These are phyloP conservation scores for Sporothrix mexicana DNA, from an alignment of 2,329 filamentous ascomycete genomes.

Conservation along the genomic window DNA sequence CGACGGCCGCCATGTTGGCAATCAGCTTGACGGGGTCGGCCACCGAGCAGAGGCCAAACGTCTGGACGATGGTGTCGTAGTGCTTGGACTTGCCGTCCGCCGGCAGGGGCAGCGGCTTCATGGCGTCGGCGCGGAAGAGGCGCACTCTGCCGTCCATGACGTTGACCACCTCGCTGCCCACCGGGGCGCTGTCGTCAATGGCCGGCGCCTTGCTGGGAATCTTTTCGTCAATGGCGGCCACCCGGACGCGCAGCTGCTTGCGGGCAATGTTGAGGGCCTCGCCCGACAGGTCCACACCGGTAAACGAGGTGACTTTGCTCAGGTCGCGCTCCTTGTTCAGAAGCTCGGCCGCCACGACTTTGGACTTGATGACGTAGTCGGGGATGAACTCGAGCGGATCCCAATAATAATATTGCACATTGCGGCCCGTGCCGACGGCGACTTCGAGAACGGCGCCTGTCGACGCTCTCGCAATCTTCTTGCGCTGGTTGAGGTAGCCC, in stretches of 20 bases:
- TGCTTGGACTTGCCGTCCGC: constrained; percentile 35
- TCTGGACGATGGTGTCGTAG: constrained; percentile 70
- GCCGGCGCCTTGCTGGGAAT: constrained; percentile 47
- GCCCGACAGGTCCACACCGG: constrained; percentile 65
- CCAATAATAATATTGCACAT: constrained; percentile 66
- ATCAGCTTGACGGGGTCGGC: constrained; percentile 61
- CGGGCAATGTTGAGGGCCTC: constrained; percentile 66
- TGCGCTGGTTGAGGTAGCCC: constrained; percentile 60
- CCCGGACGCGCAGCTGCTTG: constrained; percentile 53
- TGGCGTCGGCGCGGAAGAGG: constrained; percentile 51
- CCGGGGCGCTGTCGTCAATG: constrained; percentile 48
- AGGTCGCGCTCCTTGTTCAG: constrained; percentile 34
- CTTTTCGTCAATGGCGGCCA: constrained; percentile 49
- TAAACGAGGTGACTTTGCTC: constrained; percentile 58
- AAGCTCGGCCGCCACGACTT: neutral
- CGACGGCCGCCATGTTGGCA: constrained; percentile 56
- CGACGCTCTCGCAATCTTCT: constrained; percentile 55
- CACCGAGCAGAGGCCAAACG: constrained; percentile 69
- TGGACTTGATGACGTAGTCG: neutral
- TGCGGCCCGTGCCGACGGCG: constrained; percentile 67
- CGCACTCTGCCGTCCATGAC: constrained; percentile 39
- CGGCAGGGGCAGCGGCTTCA: constrained; percentile 49
- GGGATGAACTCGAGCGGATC: constrained; percentile 41
- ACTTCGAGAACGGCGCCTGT: constrained; percentile 66
- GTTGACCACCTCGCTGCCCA: constrained; percentile 34